Evolutionary conservation across 805 yeast genomes (phyloP), one percentile per base, ranked within the genome.

Genomic region (Candida fluviatilis): DNA sequence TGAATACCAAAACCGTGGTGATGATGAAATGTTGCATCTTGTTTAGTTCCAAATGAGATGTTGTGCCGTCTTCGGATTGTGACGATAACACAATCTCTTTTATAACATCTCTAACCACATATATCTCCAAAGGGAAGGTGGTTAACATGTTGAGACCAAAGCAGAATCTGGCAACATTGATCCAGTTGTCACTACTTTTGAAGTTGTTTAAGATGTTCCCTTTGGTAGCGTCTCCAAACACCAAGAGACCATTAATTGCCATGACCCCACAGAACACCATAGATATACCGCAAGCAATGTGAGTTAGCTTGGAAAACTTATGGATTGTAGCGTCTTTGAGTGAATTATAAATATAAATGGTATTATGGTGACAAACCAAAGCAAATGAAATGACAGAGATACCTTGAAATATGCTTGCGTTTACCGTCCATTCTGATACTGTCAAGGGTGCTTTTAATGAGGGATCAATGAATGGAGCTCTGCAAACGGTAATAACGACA

Each of bases 311-410:
- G 31, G 85, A 73, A 55, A 90, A 90, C 44, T 90, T 70, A 45
- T 79, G 81, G 48, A 88, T 55, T 3, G 95, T 80, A 4, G 95
- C 91, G 15, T 75, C 76, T 46, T 74, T 75, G 53, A 91, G 72
- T 0, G 96, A 87, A 54, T 86, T 87, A 64, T 82, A 90, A 31
- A 90, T 91, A 52, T 90, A 84, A 19, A 91, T 78, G 0, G 97
- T 88, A 57, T 90, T 90, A 58, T 90, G 98, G 55, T 90, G 98
- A 55, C 98, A 90, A 3, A 90, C 97, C 47, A 91, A 73, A 2
- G 98, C 98, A 65, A 90, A 90, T 1, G 96, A 88, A 23, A 90
- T 87, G 35, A 90, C 95, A n/a, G 93, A 82, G 18, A 90, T 79
- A 2, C 96, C 96, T 59, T 90, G 95, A 55, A 90, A 87, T 3